These are phyloP conservation scores for Clarireedia sp. DNA, from an alignment of 2,329 filamentous ascomycete species.

Conservation along the genomic window DNA sequence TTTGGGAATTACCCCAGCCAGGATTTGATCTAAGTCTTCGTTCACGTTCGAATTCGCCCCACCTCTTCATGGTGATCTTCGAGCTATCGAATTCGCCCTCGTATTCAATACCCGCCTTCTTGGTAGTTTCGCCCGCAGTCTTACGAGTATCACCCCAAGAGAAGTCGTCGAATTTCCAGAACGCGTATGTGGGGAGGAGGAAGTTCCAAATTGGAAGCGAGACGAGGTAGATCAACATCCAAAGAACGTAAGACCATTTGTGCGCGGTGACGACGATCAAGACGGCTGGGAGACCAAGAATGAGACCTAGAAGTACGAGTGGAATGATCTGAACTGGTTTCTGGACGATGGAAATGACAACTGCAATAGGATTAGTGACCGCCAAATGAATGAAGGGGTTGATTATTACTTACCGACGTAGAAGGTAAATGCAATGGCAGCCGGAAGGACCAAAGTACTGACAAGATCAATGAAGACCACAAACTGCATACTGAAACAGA, in stretches of 20 bases:
- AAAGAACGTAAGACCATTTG: slow-evolving; percentile 81
- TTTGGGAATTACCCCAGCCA: slow-evolving; percentile 14
- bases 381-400: background rate
- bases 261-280: slow-evolving; percentile 92
- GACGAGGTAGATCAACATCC: slow-evolving; percentile 94
- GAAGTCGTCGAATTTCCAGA: slow-evolving; percentile 99
- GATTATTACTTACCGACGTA: slow-evolving; percentile 68
- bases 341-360: slow-evolving; percentile 76
- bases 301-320: slow-evolving; percentile 77
- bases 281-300: slow-evolving; percentile 85
- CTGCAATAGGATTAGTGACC: slow-evolving; percentile 35
- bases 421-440: slow-evolving; percentile 93
- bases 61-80: slow-evolving; percentile 99
- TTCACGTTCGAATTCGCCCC: slow-evolving; percentile 90
- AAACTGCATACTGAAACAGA: slow-evolving; percentile 99
- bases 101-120: slow-evolving; percentile 77
- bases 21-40: slow-evolving; percentile 28
- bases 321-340: slow-evolving; percentile 79
- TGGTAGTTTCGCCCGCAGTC: slow-evolving; percentile 81
- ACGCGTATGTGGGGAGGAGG: slow-evolving; percentile 84
- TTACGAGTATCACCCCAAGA: slow-evolving; percentile 98
- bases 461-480: slow-evolving; percentile 92
- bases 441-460: slow-evolving; percentile 88
- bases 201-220: slow-evolving; percentile 98
- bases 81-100: slow-evolving; percentile 97